These are phyloP conservation scores for Boletus subparvulus DNA, from an alignment of 768 basidiomycete genomes.

Conservation along the genomic window DNA sequence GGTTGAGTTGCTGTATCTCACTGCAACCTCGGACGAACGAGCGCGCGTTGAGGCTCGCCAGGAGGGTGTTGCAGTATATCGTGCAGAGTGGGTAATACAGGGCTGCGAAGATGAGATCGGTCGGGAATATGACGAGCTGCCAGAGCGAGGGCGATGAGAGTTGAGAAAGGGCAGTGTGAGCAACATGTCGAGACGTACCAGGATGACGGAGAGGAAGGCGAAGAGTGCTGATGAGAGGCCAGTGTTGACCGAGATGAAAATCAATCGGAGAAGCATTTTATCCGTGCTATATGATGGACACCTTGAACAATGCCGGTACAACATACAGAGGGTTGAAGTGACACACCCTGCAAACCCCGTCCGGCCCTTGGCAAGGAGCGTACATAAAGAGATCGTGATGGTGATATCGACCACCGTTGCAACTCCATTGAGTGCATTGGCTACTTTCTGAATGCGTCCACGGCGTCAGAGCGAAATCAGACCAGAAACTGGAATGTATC, in stretches of 20 bases:
- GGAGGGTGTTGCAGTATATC: slow-evolving; percentile 35
- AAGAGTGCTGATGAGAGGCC: slow-evolving; percentile 27
- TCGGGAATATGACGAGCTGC: slow-evolving; percentile 26
- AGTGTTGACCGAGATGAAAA: slow-evolving; percentile 27
- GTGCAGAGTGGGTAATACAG: slow-evolving; percentile 34
- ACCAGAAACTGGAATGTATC: not conserved
- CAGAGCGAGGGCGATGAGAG: not conserved
- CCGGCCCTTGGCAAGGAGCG: slow-evolving; percentile 22
- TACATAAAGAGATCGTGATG: slow-evolving; percentile 9
- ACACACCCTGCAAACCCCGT: slow-evolving; percentile 23
- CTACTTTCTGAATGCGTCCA: slow-evolving; percentile 9
- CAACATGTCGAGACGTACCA: slow-evolving; percentile 16
- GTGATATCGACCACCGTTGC: slow-evolving; percentile 19
- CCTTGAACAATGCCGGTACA: too few relatives aligned
- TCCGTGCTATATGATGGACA: slow-evolving; percentile 2
- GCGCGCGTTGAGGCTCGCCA: slow-evolving; percentile 34
- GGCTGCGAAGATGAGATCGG: slow-evolving; percentile 22
- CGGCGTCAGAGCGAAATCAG: slow-evolving; percentile 1
- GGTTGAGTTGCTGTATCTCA: not conserved
- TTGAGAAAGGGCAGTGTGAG: not conserved
- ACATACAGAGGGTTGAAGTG: too few relatives aligned
- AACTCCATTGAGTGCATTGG: slow-evolving; percentile 18
- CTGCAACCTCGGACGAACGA: slow-evolving; percentile 10
- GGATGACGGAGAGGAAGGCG: slow-evolving; percentile 17
- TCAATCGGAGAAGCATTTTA: slow-evolving; percentile 24